phyloP scores from a whole-genome alignment of 768 basidiomycete genomes.

The Nidularia pulvinata region DNA sequence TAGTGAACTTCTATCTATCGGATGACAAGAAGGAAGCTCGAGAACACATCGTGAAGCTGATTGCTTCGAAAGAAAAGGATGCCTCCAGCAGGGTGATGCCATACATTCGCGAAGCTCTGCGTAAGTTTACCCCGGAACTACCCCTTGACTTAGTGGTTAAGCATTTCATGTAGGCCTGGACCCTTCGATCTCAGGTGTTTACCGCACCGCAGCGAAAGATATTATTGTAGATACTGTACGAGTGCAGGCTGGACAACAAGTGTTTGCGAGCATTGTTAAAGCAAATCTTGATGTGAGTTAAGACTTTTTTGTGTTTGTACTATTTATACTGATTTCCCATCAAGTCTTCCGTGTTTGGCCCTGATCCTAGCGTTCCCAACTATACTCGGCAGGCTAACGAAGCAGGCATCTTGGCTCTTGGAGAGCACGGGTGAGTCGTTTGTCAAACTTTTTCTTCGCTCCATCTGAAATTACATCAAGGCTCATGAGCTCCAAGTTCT shows the following conservation, averaged over 20 bases:
- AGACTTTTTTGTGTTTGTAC: background rate
- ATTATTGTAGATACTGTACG: constrained; percentile 17
- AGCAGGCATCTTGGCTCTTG: constrained; percentile 26
- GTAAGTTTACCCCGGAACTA: constrained; percentile 21
- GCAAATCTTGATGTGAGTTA: constrained; percentile 38
- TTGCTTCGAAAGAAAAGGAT: constrained; percentile 17
- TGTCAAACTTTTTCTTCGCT: background rate
- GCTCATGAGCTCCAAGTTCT: constrained; percentile 33
- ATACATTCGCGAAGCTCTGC: constrained; percentile 47
- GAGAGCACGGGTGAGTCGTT: constrained; percentile 21
- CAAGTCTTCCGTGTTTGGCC: constrained; percentile 19
- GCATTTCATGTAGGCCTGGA: constrained; percentile 18
- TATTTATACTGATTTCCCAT: background rate
- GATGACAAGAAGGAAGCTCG: constrained; percentile 29
- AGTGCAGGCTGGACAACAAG: constrained; percentile 23
- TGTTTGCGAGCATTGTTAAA: constrained; percentile 31
- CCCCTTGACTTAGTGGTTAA: background rate
- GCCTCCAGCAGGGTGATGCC: constrained; percentile 28
- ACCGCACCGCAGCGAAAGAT: constrained; percentile 29
- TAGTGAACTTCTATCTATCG: constrained; percentile 61
- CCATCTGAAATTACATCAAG: constrained; percentile 12
- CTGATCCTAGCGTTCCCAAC: constrained; percentile 12
- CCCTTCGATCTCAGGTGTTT: constrained; percentile 37
- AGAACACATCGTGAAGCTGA: constrained; percentile 35
- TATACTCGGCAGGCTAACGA: constrained; percentile 16